phyloP scores from a whole-genome alignment of 2,329 filamentous ascomycete species.

The Talaromyces atroroseus region DNA sequence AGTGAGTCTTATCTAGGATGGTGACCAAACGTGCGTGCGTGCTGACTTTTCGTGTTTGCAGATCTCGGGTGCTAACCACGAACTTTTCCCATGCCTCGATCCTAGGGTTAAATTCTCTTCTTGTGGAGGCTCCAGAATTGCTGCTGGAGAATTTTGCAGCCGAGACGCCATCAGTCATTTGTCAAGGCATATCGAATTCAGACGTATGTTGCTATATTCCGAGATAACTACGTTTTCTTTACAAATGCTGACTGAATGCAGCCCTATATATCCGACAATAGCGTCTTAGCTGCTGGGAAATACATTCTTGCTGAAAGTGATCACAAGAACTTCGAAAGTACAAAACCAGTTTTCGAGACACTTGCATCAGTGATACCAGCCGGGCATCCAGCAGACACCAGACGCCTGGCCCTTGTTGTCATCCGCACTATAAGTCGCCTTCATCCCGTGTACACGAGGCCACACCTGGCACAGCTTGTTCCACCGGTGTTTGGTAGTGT shows the following conservation, averaged over 20 bases:
- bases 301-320: slow-evolving; percentile 64
- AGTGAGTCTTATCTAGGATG: slow-evolving; percentile 32
- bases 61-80: slow-evolving; percentile 71
- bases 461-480: slow-evolving; percentile 74
- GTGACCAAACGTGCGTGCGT: neutral
- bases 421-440: slow-evolving; percentile 76
- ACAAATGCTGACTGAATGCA: slow-evolving; percentile 32
- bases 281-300: slow-evolving; percentile 84
- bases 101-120: slow-evolving; percentile 79
- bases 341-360: slow-evolving; percentile 73
- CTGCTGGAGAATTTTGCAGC: slow-evolving; percentile 65
- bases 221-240: neutral
- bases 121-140: slow-evolving; percentile 70
- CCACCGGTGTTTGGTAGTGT: slow-evolving; percentile 84
- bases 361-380: slow-evolving; percentile 71
- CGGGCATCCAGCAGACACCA: slow-evolving; percentile 72
- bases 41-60: slow-evolving; percentile 33
- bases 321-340: slow-evolving; percentile 63
- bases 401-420: slow-evolving; percentile 79
- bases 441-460: slow-evolving; percentile 72
- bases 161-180: slow-evolving; percentile 70
- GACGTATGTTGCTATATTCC: slow-evolving; percentile 53
- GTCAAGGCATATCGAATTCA: slow-evolving; percentile 71
- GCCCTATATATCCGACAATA: slow-evolving; percentile 83
- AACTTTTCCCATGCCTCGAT: slow-evolving; percentile 74